phyloP scores from a whole-genome alignment of 2,329 filamentous ascomycete species.

The Pestalotiopsis sp. region DNA sequence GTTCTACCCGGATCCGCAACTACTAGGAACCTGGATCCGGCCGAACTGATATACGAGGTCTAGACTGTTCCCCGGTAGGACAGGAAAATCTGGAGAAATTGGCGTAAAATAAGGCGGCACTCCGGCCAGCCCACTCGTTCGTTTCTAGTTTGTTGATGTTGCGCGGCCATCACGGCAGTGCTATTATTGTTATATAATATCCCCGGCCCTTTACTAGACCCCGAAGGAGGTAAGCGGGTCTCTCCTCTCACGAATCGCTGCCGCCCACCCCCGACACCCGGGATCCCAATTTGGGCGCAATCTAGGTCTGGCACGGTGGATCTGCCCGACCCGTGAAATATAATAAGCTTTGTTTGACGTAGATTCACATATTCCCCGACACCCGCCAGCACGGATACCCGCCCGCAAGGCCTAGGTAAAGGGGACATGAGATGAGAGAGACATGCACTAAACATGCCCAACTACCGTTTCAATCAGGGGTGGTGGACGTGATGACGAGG shows the following conservation, averaged over 20 bases:
- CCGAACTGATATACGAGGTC: neutral
- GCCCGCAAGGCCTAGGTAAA: neutral
- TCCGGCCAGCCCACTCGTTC: neutral
- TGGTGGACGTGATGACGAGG: neutral
- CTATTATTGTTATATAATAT: neutral
- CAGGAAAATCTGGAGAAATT: neutral
- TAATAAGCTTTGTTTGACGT: constrained; percentile 12
- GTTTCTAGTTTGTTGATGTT: neutral
- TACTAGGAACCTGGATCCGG: neutral
- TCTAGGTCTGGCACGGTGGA: constrained; percentile 9
- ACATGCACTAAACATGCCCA: neutral
- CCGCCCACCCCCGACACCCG: neutral
- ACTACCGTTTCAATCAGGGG: neutral
- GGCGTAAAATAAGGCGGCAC: neutral
- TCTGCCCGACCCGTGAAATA: neutral
- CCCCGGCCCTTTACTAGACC: neutral
- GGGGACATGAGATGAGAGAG: too few relatives aligned
- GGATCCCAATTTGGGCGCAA: neutral
- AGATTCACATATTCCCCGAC: constrained; percentile 7
- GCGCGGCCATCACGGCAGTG: neutral
- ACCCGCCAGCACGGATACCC: neutral
- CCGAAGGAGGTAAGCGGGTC: neutral
- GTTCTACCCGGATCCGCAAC: neutral
- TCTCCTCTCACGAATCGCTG: neutral
- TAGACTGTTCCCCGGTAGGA: neutral